Base-by-base conservation (phyloP, 441 rosid species). In the Populus hybrid region DNA sequence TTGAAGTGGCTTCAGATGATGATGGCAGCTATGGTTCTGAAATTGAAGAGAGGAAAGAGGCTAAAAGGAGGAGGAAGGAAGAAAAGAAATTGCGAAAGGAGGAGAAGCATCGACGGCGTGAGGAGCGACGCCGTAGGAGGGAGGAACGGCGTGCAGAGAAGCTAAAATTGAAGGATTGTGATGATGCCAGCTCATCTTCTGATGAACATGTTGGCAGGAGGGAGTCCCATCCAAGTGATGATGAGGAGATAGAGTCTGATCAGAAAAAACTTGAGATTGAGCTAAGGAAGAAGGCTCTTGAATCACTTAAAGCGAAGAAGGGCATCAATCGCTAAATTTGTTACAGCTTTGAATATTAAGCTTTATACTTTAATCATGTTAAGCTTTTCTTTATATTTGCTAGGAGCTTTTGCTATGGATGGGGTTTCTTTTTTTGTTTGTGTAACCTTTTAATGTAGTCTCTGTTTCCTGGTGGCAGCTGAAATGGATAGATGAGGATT, bases 271-370 rank as follows among this genome's bases (percentile, higher is more conserved):
- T 97, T 76, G 99, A 97, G 89, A 88, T 94, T 76, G 98, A 97
- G 89, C 74, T 94, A 82, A 87, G 98, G 86, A 88, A 91, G 87
- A 94, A 91, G 87, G 99, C 99, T 72, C 86, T 97, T 0, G 98
- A 97, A 83, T 87, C 97, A 40, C 82, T 93, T 72, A 97, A 97
- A 91, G 99, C 98, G 72, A 97, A 97, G 93, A 97, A 89, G 93
- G 92, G 92, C 82, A 83, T 82, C 73, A 85, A 79, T 81, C 81
- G 74, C 87, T 96, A 81, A 88, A 82, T 76, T 59, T 69, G 72
- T 75, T 77, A 73, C 76, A 76, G 71, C 75, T 35, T 68, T 76
- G 75, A 79, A 69, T 80, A 79, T 77, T 77, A 32, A 75, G 67
- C 42, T 81, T 75, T 74, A 74, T 80, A 79, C 80, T 82, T 69